Evolutionary conservation across 1,284 basidiomycete genomes (phyloP), one percentile per base, ranked within the genome.

Genomic region (Phellinidium pouzarii): DNA sequence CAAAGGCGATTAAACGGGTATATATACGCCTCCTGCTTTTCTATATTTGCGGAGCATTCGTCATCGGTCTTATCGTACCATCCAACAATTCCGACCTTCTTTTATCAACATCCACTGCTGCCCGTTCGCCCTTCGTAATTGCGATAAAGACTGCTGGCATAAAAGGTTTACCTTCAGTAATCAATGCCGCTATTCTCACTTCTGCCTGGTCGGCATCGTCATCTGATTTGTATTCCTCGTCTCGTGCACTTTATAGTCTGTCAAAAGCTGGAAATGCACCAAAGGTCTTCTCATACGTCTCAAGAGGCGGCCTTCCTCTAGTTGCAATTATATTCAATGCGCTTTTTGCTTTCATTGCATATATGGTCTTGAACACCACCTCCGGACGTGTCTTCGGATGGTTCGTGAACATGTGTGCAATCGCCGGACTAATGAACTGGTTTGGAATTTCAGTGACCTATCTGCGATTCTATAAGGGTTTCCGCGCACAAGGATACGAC

Each of bases 141-240:
- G 89, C 87, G 3, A 84, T 85, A 63, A 64, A 78, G 61, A 76
- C 72, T 37, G 84, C 89, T 1, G 84, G 87, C 29, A 92, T 93
- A 68, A 80, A 79, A 58, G 75, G 72, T 9, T 69, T 92, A 2
- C 89, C 89, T 3, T 79, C 78, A 47, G 79, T 93, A 59, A 91
- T 94, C 70, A 95, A 95, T 65, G 91, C 92, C 4, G 83, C 80
- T 64, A 75, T 95, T 25, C 69, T 94, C 52, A 87, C 84, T 23
- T 89, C 89, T 1, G 92, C 92, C 1, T 89, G 87, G 79, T 92
- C 89, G 4, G 90, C 92, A 3, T 89, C 87, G 2, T 87, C 82
- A 37, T 87, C 85, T 59, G 85, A 92, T 62, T 66, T 94, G 45
- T 95, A 91, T 68, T 85, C 83, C 2, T 82, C 82, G 51, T 90